Percentiles rank a stretch among this genome's conserved stretches.
Evolutionary conservation across 768 basidiomycete genomes (phyloP).

Genomic region (Lentinula detonsa): DNA sequence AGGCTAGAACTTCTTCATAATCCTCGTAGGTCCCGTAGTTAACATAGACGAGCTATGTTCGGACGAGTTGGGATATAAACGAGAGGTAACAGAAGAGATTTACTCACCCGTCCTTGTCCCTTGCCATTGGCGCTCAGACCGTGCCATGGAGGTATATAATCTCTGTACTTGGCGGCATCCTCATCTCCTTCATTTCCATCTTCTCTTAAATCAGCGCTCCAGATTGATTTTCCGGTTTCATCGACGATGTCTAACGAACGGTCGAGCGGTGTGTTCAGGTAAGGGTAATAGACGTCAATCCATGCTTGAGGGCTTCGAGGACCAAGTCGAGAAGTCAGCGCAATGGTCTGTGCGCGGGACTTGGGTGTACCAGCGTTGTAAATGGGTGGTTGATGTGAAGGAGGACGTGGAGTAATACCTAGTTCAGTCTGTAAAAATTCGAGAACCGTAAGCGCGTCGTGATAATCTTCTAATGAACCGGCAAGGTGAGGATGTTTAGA

Average conservation of each 20-base stretch:
- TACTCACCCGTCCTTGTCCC: conserved; percentile 50
- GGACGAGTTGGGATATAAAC: not conserved
- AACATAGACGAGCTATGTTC: conserved; percentile 54
- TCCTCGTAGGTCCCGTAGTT: conserved; percentile 76
- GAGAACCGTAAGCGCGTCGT: conserved; percentile 63
- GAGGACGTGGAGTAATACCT: conserved; percentile 33
- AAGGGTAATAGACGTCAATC: conserved; percentile 85
- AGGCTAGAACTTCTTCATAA: conserved; percentile 52
- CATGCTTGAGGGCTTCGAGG: conserved; percentile 57
- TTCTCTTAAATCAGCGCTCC: conserved; percentile 71
- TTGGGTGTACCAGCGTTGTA: conserved; percentile 64
- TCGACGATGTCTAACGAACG: conserved; percentile 63
- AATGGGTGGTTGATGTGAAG: conserved; percentile 37
- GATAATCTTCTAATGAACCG: conserved; percentile 53
- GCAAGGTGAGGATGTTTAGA: conserved; percentile 71
- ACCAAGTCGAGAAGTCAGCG: conserved; percentile 35
- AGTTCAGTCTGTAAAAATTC: conserved; percentile 64
- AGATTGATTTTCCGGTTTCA: conserved; percentile 43
- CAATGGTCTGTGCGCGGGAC: conserved; percentile 64
- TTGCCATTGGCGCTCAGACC: conserved; percentile 76
- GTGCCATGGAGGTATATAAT: conserved; percentile 79
- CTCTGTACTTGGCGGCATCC: conserved; percentile 60
- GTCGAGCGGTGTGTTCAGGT: conserved; percentile 69
- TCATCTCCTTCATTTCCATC: conserved; percentile 67
- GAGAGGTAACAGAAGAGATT: not conserved